Evolutionary conservation across 176 grass and related monocot genomes (phyloP).

Genomic region (Calamus simplicifolius): DNA sequence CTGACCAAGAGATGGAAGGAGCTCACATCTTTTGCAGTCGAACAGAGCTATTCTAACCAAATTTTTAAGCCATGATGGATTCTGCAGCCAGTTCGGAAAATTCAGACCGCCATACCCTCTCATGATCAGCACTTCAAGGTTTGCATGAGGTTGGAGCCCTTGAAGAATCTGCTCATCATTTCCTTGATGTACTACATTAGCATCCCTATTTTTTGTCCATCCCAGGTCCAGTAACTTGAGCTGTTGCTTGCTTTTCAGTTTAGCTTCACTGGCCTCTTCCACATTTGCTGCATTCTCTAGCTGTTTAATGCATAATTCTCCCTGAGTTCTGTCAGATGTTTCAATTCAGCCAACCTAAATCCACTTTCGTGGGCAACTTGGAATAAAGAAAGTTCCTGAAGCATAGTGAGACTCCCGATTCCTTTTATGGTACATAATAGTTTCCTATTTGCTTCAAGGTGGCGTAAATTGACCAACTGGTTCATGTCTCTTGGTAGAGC

Average conservation of each 20-base stretch:
- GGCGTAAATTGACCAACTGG: constrained; percentile 32
- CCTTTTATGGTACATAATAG: neutral
- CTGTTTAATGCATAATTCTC: neutral
- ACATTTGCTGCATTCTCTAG: neutral
- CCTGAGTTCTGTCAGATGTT: constrained; percentile 10
- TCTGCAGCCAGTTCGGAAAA: constrained; percentile 27
- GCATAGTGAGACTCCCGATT: constrained; percentile 9
- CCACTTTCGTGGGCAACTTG: constrained; percentile 7
- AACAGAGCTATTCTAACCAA: too few species aligned
- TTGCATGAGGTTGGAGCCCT: constrained; percentile 22
- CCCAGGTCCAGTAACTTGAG: constrained; percentile 16
- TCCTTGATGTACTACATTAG: neutral
- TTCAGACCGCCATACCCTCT: constrained; percentile 18
- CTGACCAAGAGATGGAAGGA: too few species aligned
- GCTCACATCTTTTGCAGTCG: too few species aligned
- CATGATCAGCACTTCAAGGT: constrained; percentile 28
- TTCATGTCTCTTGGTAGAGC: constrained; percentile 21
- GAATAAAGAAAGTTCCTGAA: constrained; percentile 26
- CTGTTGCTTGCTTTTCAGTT: constrained; percentile 17
- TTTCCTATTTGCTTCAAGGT: constrained; percentile 15
- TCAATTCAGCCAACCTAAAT: constrained; percentile 9
- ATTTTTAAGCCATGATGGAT: neutral
- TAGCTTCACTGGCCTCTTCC: neutral
- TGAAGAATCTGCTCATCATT: constrained; percentile 8
- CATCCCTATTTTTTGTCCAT: constrained; percentile 14